phyloP scores from a whole-genome alignment of 2,329 filamentous ascomycete genomes.

The Chrysoporthe deuterocubensis region DNA sequence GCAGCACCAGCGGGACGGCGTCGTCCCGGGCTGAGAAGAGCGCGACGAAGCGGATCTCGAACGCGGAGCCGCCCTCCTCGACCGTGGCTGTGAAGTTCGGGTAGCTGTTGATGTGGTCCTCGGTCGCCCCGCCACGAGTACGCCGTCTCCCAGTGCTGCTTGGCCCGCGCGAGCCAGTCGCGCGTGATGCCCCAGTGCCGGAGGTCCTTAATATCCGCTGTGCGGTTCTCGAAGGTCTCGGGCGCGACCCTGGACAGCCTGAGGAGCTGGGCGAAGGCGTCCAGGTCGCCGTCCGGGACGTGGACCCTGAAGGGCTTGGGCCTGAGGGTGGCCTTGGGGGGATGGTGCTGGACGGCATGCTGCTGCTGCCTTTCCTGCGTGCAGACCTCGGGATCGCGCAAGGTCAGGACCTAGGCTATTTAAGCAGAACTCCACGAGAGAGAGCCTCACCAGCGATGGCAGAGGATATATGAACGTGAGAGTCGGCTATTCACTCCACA shows the following conservation, averaged over 20 bases:
- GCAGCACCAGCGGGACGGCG: slow-evolving; percentile 53
- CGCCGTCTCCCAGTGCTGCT: slow-evolving; percentile 32
- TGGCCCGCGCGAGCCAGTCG: too few relatives aligned
- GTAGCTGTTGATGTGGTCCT: slow-evolving; percentile 48
- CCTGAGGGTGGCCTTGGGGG: not conserved
- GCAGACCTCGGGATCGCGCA: not conserved
- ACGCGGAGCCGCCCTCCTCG: slow-evolving; percentile 38
- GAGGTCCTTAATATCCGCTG: not conserved
- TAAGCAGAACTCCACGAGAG: not conserved
- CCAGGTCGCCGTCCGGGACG: not conserved
- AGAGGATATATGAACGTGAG: too few relatives aligned
- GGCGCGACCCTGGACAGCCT: slow-evolving; percentile 1
- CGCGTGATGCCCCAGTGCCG: not conserved
- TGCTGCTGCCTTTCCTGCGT: not conserved
- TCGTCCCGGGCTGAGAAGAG: slow-evolving; percentile 55
- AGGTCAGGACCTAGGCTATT: not conserved
- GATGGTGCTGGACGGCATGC: not conserved
- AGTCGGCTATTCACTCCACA: too few relatives aligned
- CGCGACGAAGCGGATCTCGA: slow-evolving; percentile 56
- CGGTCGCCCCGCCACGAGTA: slow-evolving; percentile 50
- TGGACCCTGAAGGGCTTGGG: not conserved
- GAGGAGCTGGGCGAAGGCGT: slow-evolving; percentile 8
- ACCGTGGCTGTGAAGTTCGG: slow-evolving; percentile 51
- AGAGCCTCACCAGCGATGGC: too few relatives aligned
- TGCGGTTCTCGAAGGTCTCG: slow-evolving; percentile 12